phyloP scores from a whole-genome alignment of 2,329 filamentous ascomycete species.

The Daldinia eschscholtzii region DNA sequence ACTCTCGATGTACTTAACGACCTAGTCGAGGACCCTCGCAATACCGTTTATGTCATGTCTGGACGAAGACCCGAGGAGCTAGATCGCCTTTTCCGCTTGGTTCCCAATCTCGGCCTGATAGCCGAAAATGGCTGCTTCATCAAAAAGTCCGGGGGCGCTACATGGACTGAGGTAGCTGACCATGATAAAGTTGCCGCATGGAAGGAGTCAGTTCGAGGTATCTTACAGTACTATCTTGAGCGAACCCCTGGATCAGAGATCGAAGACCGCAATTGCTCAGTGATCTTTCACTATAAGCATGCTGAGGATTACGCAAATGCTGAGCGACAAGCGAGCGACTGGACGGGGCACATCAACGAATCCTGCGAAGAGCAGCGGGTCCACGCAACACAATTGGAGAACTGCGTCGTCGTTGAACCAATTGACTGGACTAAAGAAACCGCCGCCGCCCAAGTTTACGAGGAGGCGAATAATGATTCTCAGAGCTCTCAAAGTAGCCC shows the following conservation, averaged over 20 bases:
- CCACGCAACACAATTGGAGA: constrained; percentile 83
- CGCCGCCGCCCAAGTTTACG: constrained; percentile 80
- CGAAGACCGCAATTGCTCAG: constrained; percentile 90
- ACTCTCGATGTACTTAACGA: constrained; percentile 87
- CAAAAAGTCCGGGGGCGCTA: constrained; percentile 73
- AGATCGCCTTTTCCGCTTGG: constrained; percentile 84
- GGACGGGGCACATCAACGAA: constrained; percentile 94
- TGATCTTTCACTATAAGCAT: constrained; percentile 90
- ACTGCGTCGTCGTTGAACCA: constrained; percentile 86
- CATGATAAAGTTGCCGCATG: constrained; percentile 76
- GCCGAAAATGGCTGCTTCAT: constrained; percentile 96
- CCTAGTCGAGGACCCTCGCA: constrained; percentile 81
- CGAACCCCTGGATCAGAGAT: constrained; percentile 89
- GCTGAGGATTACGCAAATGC: constrained; percentile 83
- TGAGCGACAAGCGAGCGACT: constrained; percentile 85
- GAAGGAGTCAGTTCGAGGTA: constrained; percentile 86
- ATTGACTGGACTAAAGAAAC: constrained; percentile 89
- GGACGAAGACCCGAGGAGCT: constrained; percentile 88
- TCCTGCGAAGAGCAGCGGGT: constrained; percentile 86
- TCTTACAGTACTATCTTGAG: constrained; percentile 90
- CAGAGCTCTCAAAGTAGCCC: constrained; percentile 54
- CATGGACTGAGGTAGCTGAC: constrained; percentile 85
- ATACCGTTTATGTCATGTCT: constrained; percentile 95
- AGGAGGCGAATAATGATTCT: constrained; percentile 61
- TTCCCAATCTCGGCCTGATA: constrained; percentile 87